Conservation (phyloP, 1,284 basidiomycete species). For the Cutaneotrichosporon mucoides region DNA sequence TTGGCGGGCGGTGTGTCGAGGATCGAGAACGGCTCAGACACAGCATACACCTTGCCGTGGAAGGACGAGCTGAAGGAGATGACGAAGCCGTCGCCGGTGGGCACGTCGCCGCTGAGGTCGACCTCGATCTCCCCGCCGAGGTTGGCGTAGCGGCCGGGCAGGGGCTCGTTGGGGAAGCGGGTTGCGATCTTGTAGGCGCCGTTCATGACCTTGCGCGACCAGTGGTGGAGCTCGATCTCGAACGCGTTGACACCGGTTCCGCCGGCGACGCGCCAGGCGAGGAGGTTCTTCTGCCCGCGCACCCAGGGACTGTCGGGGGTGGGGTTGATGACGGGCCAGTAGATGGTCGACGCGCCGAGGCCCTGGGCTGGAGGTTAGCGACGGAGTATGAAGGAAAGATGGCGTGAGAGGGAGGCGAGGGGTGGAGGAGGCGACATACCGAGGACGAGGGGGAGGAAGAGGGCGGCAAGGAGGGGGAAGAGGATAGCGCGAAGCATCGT, state of each 20-base stretch:
- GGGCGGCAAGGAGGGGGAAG: not conserved
- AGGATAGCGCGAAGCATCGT: slow-evolving; percentile 2
- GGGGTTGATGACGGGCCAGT: slow-evolving; percentile 46
- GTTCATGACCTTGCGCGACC: slow-evolving; percentile 40
- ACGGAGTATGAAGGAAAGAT: not conserved
- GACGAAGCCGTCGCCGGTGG: slow-evolving; percentile 39
- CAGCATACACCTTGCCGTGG: slow-evolving; percentile 42
- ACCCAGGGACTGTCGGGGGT: slow-evolving; percentile 41
- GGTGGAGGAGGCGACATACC: slow-evolving; percentile 15
- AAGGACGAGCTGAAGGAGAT: slow-evolving; percentile 44
- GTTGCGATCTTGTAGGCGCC: slow-evolving; percentile 44
- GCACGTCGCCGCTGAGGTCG: slow-evolving; percentile 33
- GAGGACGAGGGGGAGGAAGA: slow-evolving; percentile 18
- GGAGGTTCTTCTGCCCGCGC: slow-evolving; percentile 39
- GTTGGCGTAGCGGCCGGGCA: slow-evolving; percentile 34
- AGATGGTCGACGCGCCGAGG: slow-evolving; percentile 27
- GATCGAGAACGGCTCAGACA: slow-evolving; percentile 44
- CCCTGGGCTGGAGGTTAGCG: slow-evolving; percentile 3
- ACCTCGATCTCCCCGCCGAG: slow-evolving; percentile 47
- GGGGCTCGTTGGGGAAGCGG: slow-evolving; percentile 39
- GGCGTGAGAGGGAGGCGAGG: not conserved
- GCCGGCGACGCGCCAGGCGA: slow-evolving; percentile 43
- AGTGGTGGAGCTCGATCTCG: slow-evolving; percentile 48
- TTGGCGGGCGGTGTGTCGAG: slow-evolving; percentile 19
- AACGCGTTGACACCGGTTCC: slow-evolving; percentile 45